A percentile compares a stretch with the other conserved stretches of the same genome.
Evolutionary conservation across 2,329 filamentous ascomycete genomes (phyloP).

Genomic region (Ophiostoma novo-ulmi): DNA sequence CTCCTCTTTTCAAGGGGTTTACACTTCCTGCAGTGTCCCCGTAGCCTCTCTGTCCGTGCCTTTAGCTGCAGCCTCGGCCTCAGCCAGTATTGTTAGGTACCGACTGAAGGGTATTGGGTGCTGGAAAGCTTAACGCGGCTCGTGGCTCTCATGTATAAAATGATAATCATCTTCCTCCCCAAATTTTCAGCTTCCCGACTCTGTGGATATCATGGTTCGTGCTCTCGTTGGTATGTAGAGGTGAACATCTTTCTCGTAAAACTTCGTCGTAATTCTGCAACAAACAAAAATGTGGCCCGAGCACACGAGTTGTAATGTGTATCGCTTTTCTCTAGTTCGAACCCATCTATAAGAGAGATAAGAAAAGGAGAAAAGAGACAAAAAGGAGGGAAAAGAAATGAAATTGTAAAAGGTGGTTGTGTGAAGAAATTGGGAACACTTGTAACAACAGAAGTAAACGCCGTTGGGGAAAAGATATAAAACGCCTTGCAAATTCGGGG

Average conservation of each 20-base stretch:
- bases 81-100: no score
- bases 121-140: background rate
- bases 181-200: background rate
- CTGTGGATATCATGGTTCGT: slow-evolving; percentile 9
- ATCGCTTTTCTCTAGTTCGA: slow-evolving; percentile 2
- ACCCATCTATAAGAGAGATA: slow-evolving; percentile 9
- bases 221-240: background rate
- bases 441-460: background rate
- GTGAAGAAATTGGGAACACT: background rate
- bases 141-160: background rate
- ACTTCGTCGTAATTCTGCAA: slow-evolving; percentile 1
- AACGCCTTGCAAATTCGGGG: background rate
- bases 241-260: slow-evolving; percentile 4
- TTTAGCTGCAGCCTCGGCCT: no score
- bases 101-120: background rate
- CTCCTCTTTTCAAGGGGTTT: background rate
- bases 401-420: background rate
- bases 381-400: background rate
- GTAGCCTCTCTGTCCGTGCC: background rate
- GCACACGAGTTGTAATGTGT: background rate
- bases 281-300: background rate
- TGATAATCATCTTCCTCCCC: slow-evolving; percentile 10
- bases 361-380: slow-evolving; percentile 6
- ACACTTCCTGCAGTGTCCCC: slow-evolving; percentile 8
- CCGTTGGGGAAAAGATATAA: slow-evolving; percentile 10